A percentile compares a stretch with the other conserved stretches of the same genome.
Conservation (phyloP, 495 filamentous ascomycete genomes). For the Annulohypoxylon nitens region DNA sequence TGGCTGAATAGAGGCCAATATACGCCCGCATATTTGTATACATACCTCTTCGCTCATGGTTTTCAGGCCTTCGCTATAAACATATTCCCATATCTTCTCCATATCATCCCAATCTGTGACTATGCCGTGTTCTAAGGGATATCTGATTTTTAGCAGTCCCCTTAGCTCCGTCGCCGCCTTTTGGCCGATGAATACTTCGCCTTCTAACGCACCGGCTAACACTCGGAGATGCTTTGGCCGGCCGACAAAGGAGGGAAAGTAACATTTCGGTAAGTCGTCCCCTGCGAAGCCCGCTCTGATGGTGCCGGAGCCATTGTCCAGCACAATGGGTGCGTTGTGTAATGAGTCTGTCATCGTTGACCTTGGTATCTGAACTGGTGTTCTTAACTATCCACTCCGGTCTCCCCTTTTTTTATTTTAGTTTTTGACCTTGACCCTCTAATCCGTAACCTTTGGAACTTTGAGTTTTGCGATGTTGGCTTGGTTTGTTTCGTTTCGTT, state of each 20-base stretch:
- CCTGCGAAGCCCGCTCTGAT: conserved; percentile 98
- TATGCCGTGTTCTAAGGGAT: conserved; percentile 96
- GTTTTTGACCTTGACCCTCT: conserved; percentile 26
- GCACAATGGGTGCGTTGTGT: conserved; percentile 96
- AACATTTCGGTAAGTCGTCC: conserved; percentile 94
- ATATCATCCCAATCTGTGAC: conserved; percentile 99
- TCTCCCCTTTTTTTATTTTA: conserved; percentile 28
- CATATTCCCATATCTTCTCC: conserved; percentile 96
- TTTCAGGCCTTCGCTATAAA: conserved; percentile 79
- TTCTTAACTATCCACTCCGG: conserved; percentile 35
- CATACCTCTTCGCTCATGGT: conserved; percentile 92
- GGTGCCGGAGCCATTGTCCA: conserved; percentile 98
- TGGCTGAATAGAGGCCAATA: conserved; percentile 13
- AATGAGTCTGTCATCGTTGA: conserved; percentile 83
- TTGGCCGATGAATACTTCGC: conserved; percentile 96
- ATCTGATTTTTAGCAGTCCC: conserved; percentile 93
- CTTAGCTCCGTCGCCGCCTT: conserved; percentile 89
- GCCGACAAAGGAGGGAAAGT: conserved; percentile 98
- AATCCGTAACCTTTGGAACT: conserved; percentile 12
- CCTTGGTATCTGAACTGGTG: conserved; percentile 36
- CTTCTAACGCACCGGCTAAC: conserved; percentile 93
- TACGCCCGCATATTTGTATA: conserved; percentile 42
- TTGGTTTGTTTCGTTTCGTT: neutral
- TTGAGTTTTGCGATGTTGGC: neutral
- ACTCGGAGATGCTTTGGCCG: conserved; percentile 97